Evolutionary conservation across 106 monocot genomes (phyloP).

Genomic region (Amphibolis antarctica): DNA sequence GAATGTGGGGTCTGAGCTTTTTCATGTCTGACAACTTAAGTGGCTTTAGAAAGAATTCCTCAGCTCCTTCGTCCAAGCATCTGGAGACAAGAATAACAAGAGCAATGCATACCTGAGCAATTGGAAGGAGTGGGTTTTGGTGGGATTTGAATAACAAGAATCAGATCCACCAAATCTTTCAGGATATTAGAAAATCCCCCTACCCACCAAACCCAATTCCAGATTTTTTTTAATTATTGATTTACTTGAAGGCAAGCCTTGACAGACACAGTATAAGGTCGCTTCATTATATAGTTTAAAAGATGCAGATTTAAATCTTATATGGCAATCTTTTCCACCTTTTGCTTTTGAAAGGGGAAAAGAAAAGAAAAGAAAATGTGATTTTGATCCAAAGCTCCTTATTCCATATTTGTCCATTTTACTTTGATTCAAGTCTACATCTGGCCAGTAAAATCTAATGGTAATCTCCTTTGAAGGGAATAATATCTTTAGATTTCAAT

Average conservation of each 20-base stretch:
- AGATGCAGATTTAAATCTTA: too few relatives aligned
- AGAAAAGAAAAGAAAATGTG: too few relatives aligned
- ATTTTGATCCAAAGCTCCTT: not conserved
- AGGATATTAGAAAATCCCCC: not conserved
- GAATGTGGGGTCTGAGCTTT: constrained; percentile 58
- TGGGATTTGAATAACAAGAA: not conserved
- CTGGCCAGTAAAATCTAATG: too few relatives aligned
- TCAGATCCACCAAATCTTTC: constrained; percentile 1
- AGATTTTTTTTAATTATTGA: too few relatives aligned
- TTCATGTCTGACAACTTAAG: constrained; percentile 75
- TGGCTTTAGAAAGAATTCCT: constrained; percentile 93
- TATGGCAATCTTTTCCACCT: too few relatives aligned
- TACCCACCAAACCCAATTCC: too few relatives aligned
- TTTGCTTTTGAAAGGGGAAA: not conserved
- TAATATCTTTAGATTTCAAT: too few relatives aligned
- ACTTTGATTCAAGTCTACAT: too few relatives aligned
- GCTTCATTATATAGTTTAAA: too few relatives aligned
- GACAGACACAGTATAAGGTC: too few relatives aligned
- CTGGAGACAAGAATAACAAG: constrained; percentile 17
- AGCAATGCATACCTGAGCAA: not conserved
- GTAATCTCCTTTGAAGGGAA: too few relatives aligned
- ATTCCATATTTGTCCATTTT: not conserved
- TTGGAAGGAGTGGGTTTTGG: not conserved
- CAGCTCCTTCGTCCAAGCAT: constrained; percentile 90
- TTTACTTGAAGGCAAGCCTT: too few relatives aligned